A percentile compares a stretch with the other conserved stretches of the same genome.
Conservation (phyloP, 2,329 filamentous ascomycete species). For the Beauveria medogensis region DNA sequence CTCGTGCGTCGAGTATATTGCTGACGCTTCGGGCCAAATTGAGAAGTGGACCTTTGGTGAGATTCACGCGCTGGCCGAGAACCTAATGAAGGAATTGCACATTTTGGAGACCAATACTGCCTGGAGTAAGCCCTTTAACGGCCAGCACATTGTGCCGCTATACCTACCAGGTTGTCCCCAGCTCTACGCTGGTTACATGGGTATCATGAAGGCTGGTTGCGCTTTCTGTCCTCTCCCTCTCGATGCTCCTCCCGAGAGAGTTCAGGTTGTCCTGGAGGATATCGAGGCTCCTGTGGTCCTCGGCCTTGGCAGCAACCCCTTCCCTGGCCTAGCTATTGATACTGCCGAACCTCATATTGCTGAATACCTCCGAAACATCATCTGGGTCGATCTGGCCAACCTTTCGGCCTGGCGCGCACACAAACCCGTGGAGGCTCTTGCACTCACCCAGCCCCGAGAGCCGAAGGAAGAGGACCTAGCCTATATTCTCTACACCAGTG, state of each 20-base stretch:
- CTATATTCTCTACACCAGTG: constrained; percentile 37
- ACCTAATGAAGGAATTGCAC: constrained; percentile 5
- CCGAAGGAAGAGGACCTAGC: constrained; percentile 22
- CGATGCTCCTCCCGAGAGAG: constrained; percentile 9
- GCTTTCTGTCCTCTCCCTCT: constrained; percentile 9
- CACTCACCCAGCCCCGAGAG: neutral
- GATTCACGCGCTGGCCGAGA: neutral
- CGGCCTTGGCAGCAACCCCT: constrained; percentile 17
- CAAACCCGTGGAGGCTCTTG: neutral
- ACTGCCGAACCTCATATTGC: constrained; percentile 15
- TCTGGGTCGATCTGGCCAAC: constrained; percentile 10
- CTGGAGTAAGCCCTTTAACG: constrained; percentile 29
- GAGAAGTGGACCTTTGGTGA: constrained; percentile 8
- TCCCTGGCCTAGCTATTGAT: constrained; percentile 17
- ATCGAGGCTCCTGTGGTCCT: constrained; percentile 9
- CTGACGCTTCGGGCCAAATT: constrained; percentile 3
- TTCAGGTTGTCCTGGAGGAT: constrained; percentile 8
- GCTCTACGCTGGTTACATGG: constrained; percentile 10
- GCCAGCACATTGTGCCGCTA: constrained; percentile 31
- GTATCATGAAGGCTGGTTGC: constrained; percentile 13
- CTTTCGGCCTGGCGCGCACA: constrained; percentile 4
- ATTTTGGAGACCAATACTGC: constrained; percentile 27
- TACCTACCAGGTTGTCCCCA: constrained; percentile 11
- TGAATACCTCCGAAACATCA: constrained; percentile 5
- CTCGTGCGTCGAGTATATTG: constrained; percentile 9